Percentiles rank a stretch among this genome's conserved stretches.
Evolutionary conservation across 225 moss, liverwort and hornwort genomes (phyloP).

Genomic region (Thuidium tamariscinum): DNA sequence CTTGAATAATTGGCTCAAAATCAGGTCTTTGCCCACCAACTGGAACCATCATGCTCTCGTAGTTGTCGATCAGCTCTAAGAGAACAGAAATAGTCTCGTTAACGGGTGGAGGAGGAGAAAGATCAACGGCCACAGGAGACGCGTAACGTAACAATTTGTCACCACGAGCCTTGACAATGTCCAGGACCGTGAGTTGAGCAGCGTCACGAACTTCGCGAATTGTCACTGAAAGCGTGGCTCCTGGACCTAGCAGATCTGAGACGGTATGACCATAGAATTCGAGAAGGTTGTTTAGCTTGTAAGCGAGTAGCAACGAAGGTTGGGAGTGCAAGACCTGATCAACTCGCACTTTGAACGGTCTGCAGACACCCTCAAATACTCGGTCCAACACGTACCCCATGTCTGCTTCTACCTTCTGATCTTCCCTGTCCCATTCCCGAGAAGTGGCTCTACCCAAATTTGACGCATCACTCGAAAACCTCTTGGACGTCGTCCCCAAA

Average conservation of each 20-base stretch:
- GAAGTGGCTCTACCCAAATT: constrained; percentile 34
- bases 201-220: constrained; percentile 88
- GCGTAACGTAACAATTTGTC: constrained; percentile 78
- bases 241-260: constrained; percentile 72
- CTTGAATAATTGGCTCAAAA: constrained; percentile 79
- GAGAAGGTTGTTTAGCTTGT: constrained; percentile 93
- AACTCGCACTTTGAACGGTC: constrained; percentile 95
- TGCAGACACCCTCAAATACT: constrained; percentile 95
- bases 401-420: constrained; percentile 70
- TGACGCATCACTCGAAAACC: constrained; percentile 75
- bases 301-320: constrained; percentile 80
- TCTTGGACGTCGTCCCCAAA: constrained; percentile 59
- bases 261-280: constrained; percentile 91
- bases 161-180: constrained; percentile 82
- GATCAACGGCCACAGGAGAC: constrained; percentile 72
- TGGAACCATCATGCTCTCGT: constrained; percentile 92
- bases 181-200: constrained; percentile 87
- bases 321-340: constrained; percentile 98
- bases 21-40: constrained; percentile 77
- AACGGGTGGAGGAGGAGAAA: constrained; percentile 87
- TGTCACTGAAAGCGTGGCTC: constrained; percentile 71
- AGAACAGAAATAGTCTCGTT: constrained; percentile 76
- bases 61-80: constrained; percentile 85
- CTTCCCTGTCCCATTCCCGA: constrained; percentile 67
- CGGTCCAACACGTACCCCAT: constrained; percentile 89